Base-by-base conservation (phyloP, 176 grass and related monocot species). In the Oryza punctata region DNA sequence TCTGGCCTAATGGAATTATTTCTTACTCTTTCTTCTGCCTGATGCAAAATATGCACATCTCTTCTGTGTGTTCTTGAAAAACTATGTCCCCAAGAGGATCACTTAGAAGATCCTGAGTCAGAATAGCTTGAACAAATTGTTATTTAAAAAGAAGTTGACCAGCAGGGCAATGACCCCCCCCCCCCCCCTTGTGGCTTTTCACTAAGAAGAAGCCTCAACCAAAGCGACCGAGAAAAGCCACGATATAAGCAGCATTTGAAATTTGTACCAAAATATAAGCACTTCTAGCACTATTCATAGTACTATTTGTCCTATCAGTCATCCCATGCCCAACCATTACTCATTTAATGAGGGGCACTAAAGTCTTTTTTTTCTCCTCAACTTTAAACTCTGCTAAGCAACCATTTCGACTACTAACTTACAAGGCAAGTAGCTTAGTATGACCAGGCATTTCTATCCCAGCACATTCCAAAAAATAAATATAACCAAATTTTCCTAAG, bases 21-120 rank as follows among this genome's bases (percentile, higher is more conserved):
- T 68, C 40, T 18, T 66, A 77, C 35, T 68, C 12, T 79, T 66
- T 41, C 19, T 69, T 69, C 78, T 33, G 19, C 14, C 33, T 52
- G 32, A 26, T 27, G 18, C 18, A 54, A 69, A 57, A 24, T 16
- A 81, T 81, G 29, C 2, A 12, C n/a, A 15, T 47, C 29, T 18
- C 23, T 70, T 81, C 7, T 81, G n/a, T 1, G 0, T 81, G 66
- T 69, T 80, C 65, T 27, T 0, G 1, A 37, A 40, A 69, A 70
- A 38, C 26, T 19, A 57, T 9, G 1, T 50, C 19, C 8, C 15
- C 7, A n/a, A 27, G 14, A 44, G 11, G 12, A 46, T 27, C 25
- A 2, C 1, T 41, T 52, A 70, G n/a, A 77, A 64, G 40, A 81
- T 45, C 3, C 15, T 12, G 11, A 63, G n/a, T 13, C 3, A 25